phyloP scores from a whole-genome alignment of 768 basidiomycete genomes.

The Phanerochaete carnosa region DNA sequence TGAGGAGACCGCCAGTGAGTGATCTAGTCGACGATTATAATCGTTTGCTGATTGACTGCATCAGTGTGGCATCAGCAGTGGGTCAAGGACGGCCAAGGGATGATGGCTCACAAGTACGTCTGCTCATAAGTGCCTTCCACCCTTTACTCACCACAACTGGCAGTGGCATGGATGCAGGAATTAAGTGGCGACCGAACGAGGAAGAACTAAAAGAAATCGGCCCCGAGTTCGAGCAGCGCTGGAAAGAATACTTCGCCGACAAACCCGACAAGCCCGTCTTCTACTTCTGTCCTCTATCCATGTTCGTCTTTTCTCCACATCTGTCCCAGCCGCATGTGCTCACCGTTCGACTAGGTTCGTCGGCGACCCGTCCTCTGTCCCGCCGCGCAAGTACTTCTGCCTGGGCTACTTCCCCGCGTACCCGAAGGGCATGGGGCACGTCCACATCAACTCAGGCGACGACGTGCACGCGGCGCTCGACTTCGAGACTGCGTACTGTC shows the following conservation, averaged over 20 bases:
- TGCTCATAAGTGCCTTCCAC: neutral
- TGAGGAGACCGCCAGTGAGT: constrained; percentile 28
- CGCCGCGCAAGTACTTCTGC: constrained; percentile 23
- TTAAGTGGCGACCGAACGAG: constrained; percentile 21
- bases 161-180: constrained; percentile 21
- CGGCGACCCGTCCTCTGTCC: constrained; percentile 13
- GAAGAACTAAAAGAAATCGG: constrained; percentile 23
- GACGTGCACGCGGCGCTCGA: constrained; percentile 39
- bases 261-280: constrained; percentile 23
- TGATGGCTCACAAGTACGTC: constrained; percentile 53
- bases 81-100: constrained; percentile 37
- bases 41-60: neutral
- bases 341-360: constrained; percentile 7
- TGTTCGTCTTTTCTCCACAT: constrained; percentile 12
- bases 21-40: neutral
- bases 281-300: constrained; percentile 5
- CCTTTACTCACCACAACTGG: neutral
- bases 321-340: neutral
- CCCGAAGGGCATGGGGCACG: constrained; percentile 43
- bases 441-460: constrained; percentile 43
- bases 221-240: constrained; percentile 21
- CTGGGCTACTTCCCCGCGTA: constrained; percentile 26
- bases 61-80: constrained; percentile 34
- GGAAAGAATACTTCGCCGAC: constrained; percentile 20
- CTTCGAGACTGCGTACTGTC: constrained; percentile 45